These are phyloP conservation scores for Solanum okadae DNA, from an alignment of 257 asterid genomes.

Conservation along the genomic window DNA sequence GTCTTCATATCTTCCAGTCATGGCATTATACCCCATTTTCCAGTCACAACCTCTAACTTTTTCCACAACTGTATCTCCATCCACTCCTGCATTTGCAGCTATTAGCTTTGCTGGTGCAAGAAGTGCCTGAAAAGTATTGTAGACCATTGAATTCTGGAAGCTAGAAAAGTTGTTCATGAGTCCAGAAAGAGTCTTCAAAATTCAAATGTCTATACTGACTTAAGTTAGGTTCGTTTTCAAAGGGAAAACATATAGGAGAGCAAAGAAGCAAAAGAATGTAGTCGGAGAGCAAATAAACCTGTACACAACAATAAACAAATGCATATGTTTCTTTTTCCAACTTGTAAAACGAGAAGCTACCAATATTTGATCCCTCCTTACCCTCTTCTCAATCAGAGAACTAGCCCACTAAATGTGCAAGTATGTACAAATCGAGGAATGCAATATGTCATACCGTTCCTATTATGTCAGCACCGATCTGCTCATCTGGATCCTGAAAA, in stretches of 20 bases:
- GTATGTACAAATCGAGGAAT: neutral
- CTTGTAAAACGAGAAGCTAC: neutral
- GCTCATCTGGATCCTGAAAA: conserved; percentile 71
- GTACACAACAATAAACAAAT: neutral
- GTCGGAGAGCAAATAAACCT: neutral
- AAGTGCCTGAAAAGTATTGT: conserved; percentile 63
- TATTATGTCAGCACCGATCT: conserved; percentile 84
- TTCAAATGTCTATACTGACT: neutral
- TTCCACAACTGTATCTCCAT: conserved; percentile 70
- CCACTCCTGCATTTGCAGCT: conserved; percentile 85
- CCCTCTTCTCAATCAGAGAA: neutral
- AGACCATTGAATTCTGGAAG: neutral
- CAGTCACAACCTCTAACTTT: conserved; percentile 42
- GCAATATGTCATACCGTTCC: conserved; percentile 32
- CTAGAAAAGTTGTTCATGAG: neutral
- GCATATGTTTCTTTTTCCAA: neutral
- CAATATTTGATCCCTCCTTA: neutral
- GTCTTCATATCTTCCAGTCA: conserved; percentile 72
- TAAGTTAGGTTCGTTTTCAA: neutral
- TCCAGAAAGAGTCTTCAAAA: neutral
- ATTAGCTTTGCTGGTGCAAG: conserved; percentile 82
- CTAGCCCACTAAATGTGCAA: neutral
- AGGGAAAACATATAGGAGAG: neutral
- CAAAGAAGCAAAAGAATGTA: neutral
- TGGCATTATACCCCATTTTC: conserved; percentile 66